Evolutionary conservation across 192 early-diverging fungal genomes (phyloP).

Genomic region (Backusella liffmaniae): DNA sequence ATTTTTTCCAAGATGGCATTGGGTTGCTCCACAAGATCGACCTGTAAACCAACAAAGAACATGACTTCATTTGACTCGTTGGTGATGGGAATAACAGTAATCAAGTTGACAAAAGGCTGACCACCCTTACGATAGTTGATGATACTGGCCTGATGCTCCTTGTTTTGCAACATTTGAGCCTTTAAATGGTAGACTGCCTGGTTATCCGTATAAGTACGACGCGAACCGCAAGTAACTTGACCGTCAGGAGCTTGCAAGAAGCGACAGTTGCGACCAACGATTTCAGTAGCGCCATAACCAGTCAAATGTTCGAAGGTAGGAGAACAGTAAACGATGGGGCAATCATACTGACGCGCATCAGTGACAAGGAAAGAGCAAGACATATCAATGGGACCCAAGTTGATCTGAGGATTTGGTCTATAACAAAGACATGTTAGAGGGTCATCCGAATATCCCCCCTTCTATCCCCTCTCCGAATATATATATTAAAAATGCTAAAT

Average conservation of each 20-base stretch:
- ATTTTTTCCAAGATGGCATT: slow-evolving; percentile 61
- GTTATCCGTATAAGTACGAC: slow-evolving; percentile 49
- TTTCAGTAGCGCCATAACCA: slow-evolving; percentile 35
- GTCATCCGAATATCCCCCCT: not conserved
- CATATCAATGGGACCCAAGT: slow-evolving; percentile 58
- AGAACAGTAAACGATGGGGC: slow-evolving; percentile 59
- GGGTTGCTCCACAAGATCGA: slow-evolving; percentile 67
- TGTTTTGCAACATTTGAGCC: slow-evolving; percentile 34
- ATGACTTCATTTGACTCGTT: slow-evolving; percentile 39
- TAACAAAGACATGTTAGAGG: not conserved
- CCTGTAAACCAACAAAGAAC: slow-evolving; percentile 60
- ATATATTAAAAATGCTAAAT: not conserved
- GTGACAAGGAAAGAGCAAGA: slow-evolving; percentile 47
- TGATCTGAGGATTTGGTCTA: slow-evolving; percentile 58
- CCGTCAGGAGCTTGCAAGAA: slow-evolving; percentile 46
- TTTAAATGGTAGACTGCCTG: slow-evolving; percentile 47
- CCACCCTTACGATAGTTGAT: slow-evolving; percentile 66
- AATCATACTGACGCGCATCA: slow-evolving; percentile 45
- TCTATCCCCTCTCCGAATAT: not conserved
- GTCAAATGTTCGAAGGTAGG: slow-evolving; percentile 58
- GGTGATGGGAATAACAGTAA: slow-evolving; percentile 56
- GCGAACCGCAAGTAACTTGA: slow-evolving; percentile 39
- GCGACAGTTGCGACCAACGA: slow-evolving; percentile 44
- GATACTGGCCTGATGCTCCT: slow-evolving; percentile 59
- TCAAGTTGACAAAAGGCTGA: slow-evolving; percentile 63